Evolutionary conservation across 352 stramenopile species (phyloP).

Genomic region (Globisporangium heterothallicum): DNA sequence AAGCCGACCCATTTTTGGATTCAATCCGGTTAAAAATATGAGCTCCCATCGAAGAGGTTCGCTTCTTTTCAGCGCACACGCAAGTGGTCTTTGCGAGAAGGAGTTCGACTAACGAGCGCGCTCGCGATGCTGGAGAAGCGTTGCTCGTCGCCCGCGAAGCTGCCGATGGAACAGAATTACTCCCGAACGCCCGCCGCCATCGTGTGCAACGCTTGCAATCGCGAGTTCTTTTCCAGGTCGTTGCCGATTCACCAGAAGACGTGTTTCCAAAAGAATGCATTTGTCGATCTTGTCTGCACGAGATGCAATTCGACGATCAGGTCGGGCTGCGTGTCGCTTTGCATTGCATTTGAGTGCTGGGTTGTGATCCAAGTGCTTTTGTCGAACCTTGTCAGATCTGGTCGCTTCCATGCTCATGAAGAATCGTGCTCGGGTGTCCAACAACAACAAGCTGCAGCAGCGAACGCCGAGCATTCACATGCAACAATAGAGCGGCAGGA

Average conservation of each 20-base stretch:
- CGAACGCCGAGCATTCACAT: too few relatives aligned
- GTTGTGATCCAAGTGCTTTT: not conserved
- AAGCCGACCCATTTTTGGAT: too few relatives aligned
- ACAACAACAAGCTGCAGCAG: too few relatives aligned
- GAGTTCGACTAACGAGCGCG: too few relatives aligned
- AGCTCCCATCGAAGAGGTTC: too few relatives aligned
- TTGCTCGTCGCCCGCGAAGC: too few relatives aligned
- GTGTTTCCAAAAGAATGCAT: slow-evolving; percentile 61
- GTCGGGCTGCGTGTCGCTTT: too few relatives aligned
- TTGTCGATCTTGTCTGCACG: slow-evolving; percentile 39
- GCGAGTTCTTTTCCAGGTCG: slow-evolving; percentile 55
- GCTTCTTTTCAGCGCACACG: too few relatives aligned
- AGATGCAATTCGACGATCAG: slow-evolving; percentile 30
- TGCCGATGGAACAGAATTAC: too few relatives aligned
- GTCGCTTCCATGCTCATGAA: slow-evolving; percentile 19
- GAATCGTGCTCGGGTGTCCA: slow-evolving; percentile 13
- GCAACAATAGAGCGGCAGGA: not conserved
- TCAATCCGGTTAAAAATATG: too few relatives aligned
- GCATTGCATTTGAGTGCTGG: not conserved
- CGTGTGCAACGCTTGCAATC: slow-evolving; percentile 39
- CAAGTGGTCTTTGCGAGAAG: too few relatives aligned
- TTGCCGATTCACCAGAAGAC: slow-evolving; percentile 68
- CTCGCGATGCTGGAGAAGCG: not conserved
- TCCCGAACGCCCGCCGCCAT: slow-evolving; percentile 20
- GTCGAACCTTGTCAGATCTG: slow-evolving; percentile 25